Percentiles rank a stretch among this genome's conserved stretches.
These are phyloP conservation scores for Talaromyces piceae DNA, from an alignment of 2,329 filamentous ascomycete species.

Conservation along the genomic window DNA sequence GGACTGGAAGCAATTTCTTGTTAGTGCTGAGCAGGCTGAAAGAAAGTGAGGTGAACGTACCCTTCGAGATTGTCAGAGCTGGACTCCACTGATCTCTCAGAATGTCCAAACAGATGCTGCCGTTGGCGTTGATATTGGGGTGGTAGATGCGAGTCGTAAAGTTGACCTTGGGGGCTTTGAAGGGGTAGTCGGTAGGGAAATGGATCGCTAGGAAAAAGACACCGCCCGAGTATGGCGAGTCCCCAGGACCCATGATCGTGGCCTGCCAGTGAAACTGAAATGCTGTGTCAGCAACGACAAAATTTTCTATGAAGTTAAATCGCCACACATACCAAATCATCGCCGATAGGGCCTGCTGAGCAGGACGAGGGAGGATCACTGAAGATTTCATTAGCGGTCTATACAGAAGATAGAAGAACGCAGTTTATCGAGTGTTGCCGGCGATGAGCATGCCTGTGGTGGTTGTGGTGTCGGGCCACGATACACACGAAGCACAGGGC, in stretches of 20 bases:
- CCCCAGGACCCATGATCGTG: constrained; percentile 98
- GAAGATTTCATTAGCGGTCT: constrained; percentile 8
- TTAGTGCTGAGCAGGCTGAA: neutral
- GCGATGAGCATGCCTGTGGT: neutral
- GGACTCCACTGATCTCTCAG: constrained; percentile 99
- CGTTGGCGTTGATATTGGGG: constrained; percentile 99
- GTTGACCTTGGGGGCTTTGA: constrained; percentile 99
- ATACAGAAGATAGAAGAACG: neutral
- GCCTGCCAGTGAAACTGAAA: constrained; percentile 99
- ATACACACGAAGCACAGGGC: neutral
- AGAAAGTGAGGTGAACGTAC: constrained; percentile 41
- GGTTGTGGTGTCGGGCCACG: neutral
- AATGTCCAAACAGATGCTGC: constrained; percentile 98
- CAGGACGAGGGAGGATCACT: constrained; percentile 98
- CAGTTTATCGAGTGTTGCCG: neutral
- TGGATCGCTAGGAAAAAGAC: constrained; percentile 99
- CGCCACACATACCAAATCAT: constrained; percentile 75
- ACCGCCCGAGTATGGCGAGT: constrained; percentile 95
- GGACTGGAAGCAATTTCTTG: constrained; percentile 60
- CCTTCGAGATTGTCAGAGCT: constrained; percentile 96
- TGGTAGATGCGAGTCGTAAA: constrained; percentile 99
- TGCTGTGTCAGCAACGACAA: constrained; percentile 5
- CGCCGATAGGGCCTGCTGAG: constrained; percentile 92
- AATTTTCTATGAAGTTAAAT: constrained; percentile 3
- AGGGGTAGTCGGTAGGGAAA: constrained; percentile 99